Evolutionary conservation across 1,284 basidiomycete genomes (phyloP), one percentile per base, ranked within the genome.

Genomic region (Waitea zeae): DNA sequence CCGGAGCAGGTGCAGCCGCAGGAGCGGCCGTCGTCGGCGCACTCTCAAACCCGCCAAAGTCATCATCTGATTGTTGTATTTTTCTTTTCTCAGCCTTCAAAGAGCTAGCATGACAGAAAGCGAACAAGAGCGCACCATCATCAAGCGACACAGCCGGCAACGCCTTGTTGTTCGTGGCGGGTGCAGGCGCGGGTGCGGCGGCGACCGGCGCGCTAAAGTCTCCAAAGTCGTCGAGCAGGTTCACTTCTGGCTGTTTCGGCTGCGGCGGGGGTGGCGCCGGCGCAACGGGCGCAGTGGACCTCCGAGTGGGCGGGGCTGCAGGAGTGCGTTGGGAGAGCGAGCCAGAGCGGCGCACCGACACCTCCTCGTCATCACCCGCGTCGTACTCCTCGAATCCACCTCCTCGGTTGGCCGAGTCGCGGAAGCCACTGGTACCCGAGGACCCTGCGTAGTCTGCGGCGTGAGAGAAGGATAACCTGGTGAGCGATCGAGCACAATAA

Each of bases 311-410:
- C 14, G 61, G 51, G 17, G 31, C 5, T 17, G 37, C 35, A 24
- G 38, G 33, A 24, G 35, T 49, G 29, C 20, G 44, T 17, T 45
- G 43, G 17, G 53, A 46, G 30, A 60, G 17, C 4, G 58, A 61
- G 35, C 51, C 56, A 11, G 59, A 61, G 13, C 59, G 58, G 20
- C 53, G 58, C 36, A 64, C 46, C 2, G 57, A 9, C 9, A 15
- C 51, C 27, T 73, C 67, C 43, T 97, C 95, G 50, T 90, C 87
- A 37, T 95, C 95, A 1, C 95, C 93, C 3, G 93, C 95, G 46
- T 96, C 86, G 53, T 98, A 98, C 53, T 96, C 93, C 46, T 97
- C 92, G 47, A 73, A 93, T 30, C 64, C 62, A 37, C 64, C 62
- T 29, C 71, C 59, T 13, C 63, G 49, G 7, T 7, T 7, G 3